These are phyloP conservation scores for Pterulicium gracile DNA, from an alignment of 1,284 basidiomycete species.

Conservation along the genomic window DNA sequence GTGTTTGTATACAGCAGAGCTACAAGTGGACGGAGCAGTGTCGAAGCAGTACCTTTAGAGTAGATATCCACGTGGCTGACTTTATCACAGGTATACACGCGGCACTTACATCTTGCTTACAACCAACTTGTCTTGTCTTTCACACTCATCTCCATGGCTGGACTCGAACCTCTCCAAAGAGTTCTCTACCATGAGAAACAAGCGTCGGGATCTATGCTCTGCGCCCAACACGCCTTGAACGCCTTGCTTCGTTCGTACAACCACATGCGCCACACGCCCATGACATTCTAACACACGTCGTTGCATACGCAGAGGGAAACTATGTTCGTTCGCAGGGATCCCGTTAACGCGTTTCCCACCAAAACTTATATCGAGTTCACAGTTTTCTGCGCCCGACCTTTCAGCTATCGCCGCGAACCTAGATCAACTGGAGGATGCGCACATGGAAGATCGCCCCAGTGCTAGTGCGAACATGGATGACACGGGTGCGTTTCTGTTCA, in stretches of 20 bases:
- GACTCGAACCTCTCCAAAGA: constrained; percentile 39
- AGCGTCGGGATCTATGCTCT: constrained; percentile 69
- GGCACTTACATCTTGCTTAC: too few species aligned
- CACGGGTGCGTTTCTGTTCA: constrained; percentile 40
- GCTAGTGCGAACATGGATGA: constrained; percentile 82
- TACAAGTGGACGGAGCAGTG: too few species aligned
- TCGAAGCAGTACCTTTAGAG: too few species aligned
- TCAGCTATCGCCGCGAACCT: constrained; percentile 68
- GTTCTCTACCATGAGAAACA: constrained; percentile 71
- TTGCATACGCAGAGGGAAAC: constrained; percentile 41
- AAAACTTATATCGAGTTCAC: constrained; percentile 6
- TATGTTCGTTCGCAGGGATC: constrained; percentile 38
- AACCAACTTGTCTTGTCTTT: too few species aligned
- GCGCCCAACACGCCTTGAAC: constrained; percentile 81
- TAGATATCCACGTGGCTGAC: too few species aligned
- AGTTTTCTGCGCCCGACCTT: constrained; percentile 83
- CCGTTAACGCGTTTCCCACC: constrained; percentile 1
- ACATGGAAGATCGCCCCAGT: constrained; percentile 33
- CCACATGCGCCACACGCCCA: not conserved
- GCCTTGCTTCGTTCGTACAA: constrained; percentile 56
- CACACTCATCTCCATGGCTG: too few species aligned
- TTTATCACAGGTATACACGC: too few species aligned
- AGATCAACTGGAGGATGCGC: constrained; percentile 52
- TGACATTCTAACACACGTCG: constrained; percentile 6
- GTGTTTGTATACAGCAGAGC: too few species aligned